Base-by-base conservation (phyloP, 1,284 basidiomycete species). In the Cutaneotrichosporon mucoides region DNA sequence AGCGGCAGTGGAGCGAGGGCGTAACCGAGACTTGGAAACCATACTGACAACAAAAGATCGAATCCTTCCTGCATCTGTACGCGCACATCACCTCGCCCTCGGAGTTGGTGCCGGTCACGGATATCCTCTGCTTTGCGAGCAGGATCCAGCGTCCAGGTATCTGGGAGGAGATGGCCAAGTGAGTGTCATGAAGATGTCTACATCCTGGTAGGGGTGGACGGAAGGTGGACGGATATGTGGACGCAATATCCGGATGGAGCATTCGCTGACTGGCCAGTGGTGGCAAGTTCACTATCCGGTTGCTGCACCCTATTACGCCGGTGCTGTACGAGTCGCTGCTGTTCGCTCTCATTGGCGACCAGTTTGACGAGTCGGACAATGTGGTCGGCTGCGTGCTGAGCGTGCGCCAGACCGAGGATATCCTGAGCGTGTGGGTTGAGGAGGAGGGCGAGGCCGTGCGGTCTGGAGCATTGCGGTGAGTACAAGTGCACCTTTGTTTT, bases 121-220 rank as follows among this genome's bases (percentile, higher is more conserved):
- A 79, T 59, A 64, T 79, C 9, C 66, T 79, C 12, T 72, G 76
- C 41, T 77, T 77, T 56, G 68, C 73, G 13, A 69, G 68, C 49
- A 68, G 71, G 7, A 76, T 79, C 53, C 68, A 71, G 36, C 67
- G 75, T 51, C 78, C 78, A 2, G 75, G 75, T 36, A 71, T 78
- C 41, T 79, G 78, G 78, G 78, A 79, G 65, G 76, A 78, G 65
- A 74, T 79, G 67, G 68, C 72, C 62, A 74, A 75, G 72, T 76
- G 63, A 62, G 76, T 68, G 5, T 24, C 24, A 24, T 24, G 24
- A 24, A 24, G 24, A 24, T 24, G 24, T 24, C 24, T 24, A 24
- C 24, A 24, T 24, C 24, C 24, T 24, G 24, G 24, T 24, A 24
- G 24, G 24, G 24, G 24, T 24, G 24, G 24, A 24, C 24, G 24